Conservation (phyloP, 2,329 filamentous ascomycete genomes). For the Cryphonectria nitschkei region DNA sequence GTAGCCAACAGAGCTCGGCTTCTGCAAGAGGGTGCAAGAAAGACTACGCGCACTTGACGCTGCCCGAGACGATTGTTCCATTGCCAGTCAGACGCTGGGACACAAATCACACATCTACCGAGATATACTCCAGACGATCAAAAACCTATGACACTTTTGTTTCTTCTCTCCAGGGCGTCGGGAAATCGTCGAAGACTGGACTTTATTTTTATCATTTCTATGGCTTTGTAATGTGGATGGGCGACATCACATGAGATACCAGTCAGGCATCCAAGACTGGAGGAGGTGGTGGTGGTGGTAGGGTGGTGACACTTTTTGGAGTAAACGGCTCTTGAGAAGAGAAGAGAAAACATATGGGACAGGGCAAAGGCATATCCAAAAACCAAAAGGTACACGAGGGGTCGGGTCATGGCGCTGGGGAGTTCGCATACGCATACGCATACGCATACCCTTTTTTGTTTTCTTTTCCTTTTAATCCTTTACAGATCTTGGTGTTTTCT, state of each 20-base stretch:
- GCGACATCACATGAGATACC: neutral
- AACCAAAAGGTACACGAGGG: conserved; percentile 10
- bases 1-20: no score
- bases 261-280: neutral
- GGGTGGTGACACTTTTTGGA: neutral
- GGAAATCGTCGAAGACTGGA: neutral
- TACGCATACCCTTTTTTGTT: neutral
- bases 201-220: neutral
- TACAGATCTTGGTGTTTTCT: no score
- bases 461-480: neutral
- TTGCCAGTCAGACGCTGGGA: neutral
- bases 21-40: no score
- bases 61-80: neutral
- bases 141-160: neutral
- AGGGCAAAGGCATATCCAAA: neutral
- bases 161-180: neutral
- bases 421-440: neutral
- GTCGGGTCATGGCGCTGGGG: neutral
- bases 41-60: neutral
- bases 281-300: no score
- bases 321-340: neutral
- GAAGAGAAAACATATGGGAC: neutral
- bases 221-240: neutral
- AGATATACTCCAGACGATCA: no score
- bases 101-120: neutral